These are phyloP conservation scores for Linnemannia elongata DNA, from an alignment of 192 early-diverging fungal species.

Conservation along the genomic window DNA sequence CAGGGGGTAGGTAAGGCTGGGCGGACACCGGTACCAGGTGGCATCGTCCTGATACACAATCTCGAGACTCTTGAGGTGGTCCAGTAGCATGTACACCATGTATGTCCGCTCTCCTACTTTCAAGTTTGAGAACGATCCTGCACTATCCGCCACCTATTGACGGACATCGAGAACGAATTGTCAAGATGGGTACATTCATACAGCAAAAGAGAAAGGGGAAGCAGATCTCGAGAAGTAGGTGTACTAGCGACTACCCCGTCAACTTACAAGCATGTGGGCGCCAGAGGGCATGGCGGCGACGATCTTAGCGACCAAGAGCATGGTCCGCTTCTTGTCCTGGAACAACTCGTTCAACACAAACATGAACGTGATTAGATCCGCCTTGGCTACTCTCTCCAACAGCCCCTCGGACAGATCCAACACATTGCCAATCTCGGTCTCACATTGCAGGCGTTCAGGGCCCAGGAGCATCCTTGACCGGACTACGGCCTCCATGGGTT, in stretches of 20 bases:
- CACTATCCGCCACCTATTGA: constrained; percentile 84
- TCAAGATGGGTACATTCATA: not conserved
- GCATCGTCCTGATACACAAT: constrained; percentile 77
- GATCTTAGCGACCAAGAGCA: constrained; percentile 80
- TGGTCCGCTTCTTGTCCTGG: constrained; percentile 79
- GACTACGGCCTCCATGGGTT: constrained; percentile 65
- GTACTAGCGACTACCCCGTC: not conserved
- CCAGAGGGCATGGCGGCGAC: constrained; percentile 75
- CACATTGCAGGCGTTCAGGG: constrained; percentile 62
- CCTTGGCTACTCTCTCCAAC: constrained; percentile 61
- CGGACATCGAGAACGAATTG: not conserved
- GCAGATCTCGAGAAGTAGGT: not conserved
- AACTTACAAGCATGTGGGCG: constrained; percentile 75
- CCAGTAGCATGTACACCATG: constrained; percentile 92
- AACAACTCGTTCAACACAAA: constrained; percentile 97
- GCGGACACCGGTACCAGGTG: constrained; percentile 80
- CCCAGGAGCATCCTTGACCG: constrained; percentile 68
- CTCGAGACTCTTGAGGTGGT: constrained; percentile 79
- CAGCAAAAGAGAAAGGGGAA: not conserved
- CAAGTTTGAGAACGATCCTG: constrained; percentile 92
- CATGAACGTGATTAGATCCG: constrained; percentile 86
- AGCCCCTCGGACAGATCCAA: constrained; percentile 64
- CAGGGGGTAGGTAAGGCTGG: constrained; percentile 79
- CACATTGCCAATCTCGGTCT: constrained; percentile 73
- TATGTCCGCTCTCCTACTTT: constrained; percentile 81